These are phyloP conservation scores for Oidiodendron maius DNA, from an alignment of 495 filamentous ascomycete genomes.

Conservation along the genomic window DNA sequence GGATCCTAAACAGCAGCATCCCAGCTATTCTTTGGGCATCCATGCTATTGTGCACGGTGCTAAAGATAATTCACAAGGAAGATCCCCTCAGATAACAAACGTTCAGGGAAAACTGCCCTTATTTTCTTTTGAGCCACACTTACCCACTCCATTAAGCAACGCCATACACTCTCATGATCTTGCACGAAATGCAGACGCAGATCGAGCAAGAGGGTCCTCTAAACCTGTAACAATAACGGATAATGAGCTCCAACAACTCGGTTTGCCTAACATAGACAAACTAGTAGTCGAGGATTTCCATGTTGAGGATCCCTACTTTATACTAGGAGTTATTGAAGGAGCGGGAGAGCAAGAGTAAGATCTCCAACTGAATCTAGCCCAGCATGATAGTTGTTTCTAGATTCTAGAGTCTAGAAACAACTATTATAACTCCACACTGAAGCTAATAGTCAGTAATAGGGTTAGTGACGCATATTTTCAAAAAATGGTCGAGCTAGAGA, in stretches of 20 bases:
- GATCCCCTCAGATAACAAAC: neutral
- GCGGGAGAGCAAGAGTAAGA: constrained; percentile 13
- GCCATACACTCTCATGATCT: neutral
- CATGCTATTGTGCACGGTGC: constrained; percentile 5
- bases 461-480: constrained; percentile 9
- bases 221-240: neutral
- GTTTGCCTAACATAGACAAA: neutral
- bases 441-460: neutral
- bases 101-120: too few species aligned
- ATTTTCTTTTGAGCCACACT: neutral
- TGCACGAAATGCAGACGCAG: neutral
- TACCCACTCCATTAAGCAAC: neutral
- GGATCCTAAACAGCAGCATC: neutral
- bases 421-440: neutral
- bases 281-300: neutral
- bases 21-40: neutral
- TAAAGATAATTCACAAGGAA: neutral
- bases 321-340: constrained; percentile 4
- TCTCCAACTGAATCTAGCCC: neutral
- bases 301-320: constrained; percentile 14
- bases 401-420: too few species aligned
- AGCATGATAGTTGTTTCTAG: too few species aligned
- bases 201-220: neutral
- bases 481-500: constrained; percentile 8
- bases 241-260: neutral